phyloP scores from a whole-genome alignment of 2,329 filamentous ascomycete species.

The Talaromyces sp. region DNA sequence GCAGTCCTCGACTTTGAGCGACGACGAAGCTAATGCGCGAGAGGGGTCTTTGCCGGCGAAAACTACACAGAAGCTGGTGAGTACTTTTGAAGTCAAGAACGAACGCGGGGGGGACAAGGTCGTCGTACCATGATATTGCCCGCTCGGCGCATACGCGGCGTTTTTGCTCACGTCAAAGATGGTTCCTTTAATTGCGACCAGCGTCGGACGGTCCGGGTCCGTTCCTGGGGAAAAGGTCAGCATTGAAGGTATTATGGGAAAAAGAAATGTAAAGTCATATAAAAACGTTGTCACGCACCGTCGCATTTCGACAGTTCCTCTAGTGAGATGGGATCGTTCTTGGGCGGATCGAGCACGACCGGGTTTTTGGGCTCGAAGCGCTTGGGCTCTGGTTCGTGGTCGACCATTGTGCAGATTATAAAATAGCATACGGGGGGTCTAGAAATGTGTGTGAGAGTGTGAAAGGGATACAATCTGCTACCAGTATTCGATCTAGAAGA shows the following conservation, averaged over 20 bases:
- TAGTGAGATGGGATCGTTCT: conserved; percentile 76
- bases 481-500: not conserved
- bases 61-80: conserved; percentile 51
- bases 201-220: conserved; percentile 47
- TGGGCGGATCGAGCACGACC: conserved; percentile 69
- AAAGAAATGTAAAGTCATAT: not conserved
- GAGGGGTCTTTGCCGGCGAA: conserved; percentile 96
- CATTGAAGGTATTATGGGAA: not conserved
- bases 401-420: conserved; percentile 22
- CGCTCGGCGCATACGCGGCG: conserved; percentile 75
- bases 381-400: conserved; percentile 26
- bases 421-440: not conserved
- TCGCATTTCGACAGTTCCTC: conserved; percentile 77
- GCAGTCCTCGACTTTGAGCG: conserved; percentile 80
- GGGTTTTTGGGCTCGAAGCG: conserved; percentile 39
- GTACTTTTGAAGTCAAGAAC: not conserved
- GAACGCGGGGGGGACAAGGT: not conserved
- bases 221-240: conserved; percentile 24
- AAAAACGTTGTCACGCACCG: conserved; percentile 53
- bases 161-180: conserved; percentile 94
- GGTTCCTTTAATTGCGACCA: conserved; percentile 71
- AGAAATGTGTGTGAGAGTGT: not conserved
- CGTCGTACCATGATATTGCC: conserved; percentile 74
- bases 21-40: conserved; percentile 81
- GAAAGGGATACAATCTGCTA: not conserved